Evolutionary conservation across 805 yeast genomes (phyloP), one percentile per base, ranked within the genome.

Genomic region (Zygosaccharomyces lentus): DNA sequence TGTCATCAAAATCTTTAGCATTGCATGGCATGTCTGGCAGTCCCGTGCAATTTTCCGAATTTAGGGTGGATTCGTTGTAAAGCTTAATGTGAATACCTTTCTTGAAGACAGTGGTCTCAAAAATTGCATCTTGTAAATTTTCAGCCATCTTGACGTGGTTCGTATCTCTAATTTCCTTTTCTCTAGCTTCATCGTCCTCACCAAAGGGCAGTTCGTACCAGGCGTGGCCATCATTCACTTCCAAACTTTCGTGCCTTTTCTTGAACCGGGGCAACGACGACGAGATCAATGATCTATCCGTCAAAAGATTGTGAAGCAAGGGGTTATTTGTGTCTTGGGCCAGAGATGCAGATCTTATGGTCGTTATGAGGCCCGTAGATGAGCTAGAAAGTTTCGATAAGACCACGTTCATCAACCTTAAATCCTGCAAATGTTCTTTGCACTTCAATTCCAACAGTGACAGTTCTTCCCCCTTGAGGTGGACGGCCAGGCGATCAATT

Each of bases 281-380:
- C 1, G 96, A 88, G 16, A 91, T 82, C 8, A 87, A 74, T 1
- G 98, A 88, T 43, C 98, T 72, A 62, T 93, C 98, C 0, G 99
- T 93, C 31, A 93, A 72, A 12, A 93, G 76, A 61, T 93, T 93
- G 65, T 90, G 87, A 12, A 93, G 80, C 34, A 93, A 76, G 1
- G 99, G 99, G 62, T 93, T 93, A 49, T 76, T 74, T 9, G 63
- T 64, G 41, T 61, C 64, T 4, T 65, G 47, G 13, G 60, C 58
- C 32, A 64, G 61, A 6, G 86, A 80, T 23, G 95, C 91, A 17
- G 87, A 79, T 8, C 71, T 65, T 0, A 95, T 86, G 0, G 97
- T 87, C 0, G 98, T 91, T 27, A 93, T 84, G 2, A 93, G 70
- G 0, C 96, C 99, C 0, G 95, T 81, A 1, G 90, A 78, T 1